Evolutionary conservation across 345 rosid species (phyloP).

Genomic region (Hibiscus tridactylites): DNA sequence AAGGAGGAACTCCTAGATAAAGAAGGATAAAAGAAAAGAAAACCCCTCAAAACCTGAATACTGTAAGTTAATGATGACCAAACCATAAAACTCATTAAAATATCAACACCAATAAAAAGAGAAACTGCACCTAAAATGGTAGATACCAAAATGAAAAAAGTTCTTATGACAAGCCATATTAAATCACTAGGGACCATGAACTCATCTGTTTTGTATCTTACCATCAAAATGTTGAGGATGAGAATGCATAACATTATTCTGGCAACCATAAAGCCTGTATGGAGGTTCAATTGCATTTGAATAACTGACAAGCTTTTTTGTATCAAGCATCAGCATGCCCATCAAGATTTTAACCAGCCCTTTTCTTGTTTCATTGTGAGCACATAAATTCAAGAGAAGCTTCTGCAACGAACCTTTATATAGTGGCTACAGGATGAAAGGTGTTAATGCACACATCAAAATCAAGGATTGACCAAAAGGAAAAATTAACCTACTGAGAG

Average conservation of each 20-base stretch:
- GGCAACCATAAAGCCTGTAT: slow-evolving; percentile 88
- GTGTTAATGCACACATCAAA: slow-evolving; percentile 5
- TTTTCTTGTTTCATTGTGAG: slow-evolving; percentile 73
- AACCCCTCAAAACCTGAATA: neutral
- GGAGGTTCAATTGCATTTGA: slow-evolving; percentile 49
- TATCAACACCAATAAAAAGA: too few species aligned
- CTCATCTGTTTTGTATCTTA: slow-evolving; percentile 15
- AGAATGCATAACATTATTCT: slow-evolving; percentile 80
- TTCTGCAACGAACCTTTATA: slow-evolving; percentile 88
- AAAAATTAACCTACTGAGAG: neutral
- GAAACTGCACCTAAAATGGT: too few species aligned
- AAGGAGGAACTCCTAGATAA: slow-evolving; percentile 55
- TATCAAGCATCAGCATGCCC: slow-evolving; percentile 83
- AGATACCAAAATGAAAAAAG: too few species aligned
- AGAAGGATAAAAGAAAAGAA: neutral
- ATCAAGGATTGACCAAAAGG: neutral
- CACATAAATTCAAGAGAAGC: slow-evolving; percentile 86
- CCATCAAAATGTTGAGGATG: slow-evolving; percentile 87
- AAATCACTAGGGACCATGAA: neutral
- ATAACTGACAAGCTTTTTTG: slow-evolving; percentile 38
- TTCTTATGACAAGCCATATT: neutral
- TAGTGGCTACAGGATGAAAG: slow-evolving; percentile 54
- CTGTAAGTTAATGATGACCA: too few species aligned
- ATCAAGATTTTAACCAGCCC: slow-evolving; percentile 67
- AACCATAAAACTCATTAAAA: too few species aligned